Conservation (phyloP, 1,284 basidiomycete species). For the Rhodotorula glutinis region DNA sequence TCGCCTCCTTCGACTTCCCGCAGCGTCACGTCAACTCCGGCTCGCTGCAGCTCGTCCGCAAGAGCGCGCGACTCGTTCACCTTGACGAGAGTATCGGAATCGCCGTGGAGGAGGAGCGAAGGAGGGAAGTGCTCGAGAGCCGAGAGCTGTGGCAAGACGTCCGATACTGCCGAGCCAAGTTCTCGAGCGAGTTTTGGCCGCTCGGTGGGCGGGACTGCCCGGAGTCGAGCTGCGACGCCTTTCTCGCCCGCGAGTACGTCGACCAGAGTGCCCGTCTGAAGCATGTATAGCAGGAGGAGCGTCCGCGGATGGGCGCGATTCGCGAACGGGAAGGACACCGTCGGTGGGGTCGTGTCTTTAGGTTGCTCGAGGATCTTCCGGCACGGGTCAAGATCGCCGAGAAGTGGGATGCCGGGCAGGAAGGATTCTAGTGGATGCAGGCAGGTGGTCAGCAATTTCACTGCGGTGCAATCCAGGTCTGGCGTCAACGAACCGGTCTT, state of each 20-base stretch:
- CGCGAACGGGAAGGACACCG: background rate
- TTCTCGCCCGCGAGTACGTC: conserved; percentile 1
- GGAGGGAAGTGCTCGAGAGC: background rate
- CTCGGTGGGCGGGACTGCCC: background rate
- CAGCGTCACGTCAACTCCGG: conserved; percentile 1
- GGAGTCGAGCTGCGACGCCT: background rate
- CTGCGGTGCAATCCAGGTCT: too few species aligned
- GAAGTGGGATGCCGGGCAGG: conserved; percentile 1
- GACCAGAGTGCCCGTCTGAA: conserved; percentile 10
- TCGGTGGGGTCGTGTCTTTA: background rate
- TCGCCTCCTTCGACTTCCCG: conserved; percentile 16
- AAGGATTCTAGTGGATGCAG: background rate
- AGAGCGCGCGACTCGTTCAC: conserved; percentile 7
- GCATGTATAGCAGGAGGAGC: conserved; percentile 8
- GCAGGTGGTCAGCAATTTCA: too few species aligned
- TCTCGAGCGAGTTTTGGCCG: background rate
- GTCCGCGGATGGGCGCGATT: background rate
- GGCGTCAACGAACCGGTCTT: conserved; percentile 2
- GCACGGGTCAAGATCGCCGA: background rate
- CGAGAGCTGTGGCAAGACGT: conserved; percentile 1
- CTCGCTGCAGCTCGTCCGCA: background rate
- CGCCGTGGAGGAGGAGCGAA: conserved; percentile 8
- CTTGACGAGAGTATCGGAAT: background rate
- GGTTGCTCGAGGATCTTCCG: background rate
- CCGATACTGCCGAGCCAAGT: background rate